phyloP scores from a whole-genome alignment of 345 rosid species.

The Angophora floribunda region DNA sequence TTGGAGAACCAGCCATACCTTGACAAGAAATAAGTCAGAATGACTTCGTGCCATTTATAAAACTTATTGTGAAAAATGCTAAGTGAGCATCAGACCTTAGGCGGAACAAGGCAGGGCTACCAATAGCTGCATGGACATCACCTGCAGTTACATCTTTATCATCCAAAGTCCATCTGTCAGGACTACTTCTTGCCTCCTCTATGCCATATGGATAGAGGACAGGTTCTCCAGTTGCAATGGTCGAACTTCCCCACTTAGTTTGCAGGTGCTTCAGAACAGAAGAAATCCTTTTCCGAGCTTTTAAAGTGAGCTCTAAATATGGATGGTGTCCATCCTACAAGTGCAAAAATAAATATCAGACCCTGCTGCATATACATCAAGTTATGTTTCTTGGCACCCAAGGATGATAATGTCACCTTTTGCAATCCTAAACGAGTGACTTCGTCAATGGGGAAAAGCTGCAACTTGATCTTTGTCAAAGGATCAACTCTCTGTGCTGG shows the following conservation, averaged over 20 bases:
- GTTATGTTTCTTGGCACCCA: not conserved
- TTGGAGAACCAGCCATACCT: constrained; percentile 83
- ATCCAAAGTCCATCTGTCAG: constrained; percentile 37
- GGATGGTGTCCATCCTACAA: constrained; percentile 80
- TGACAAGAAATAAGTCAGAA: not conserved
- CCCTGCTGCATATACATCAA: not conserved
- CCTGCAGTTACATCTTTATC: constrained; percentile 32
- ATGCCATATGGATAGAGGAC: constrained; percentile 43
- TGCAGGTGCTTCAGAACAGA: constrained; percentile 6
- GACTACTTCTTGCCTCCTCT: constrained; percentile 10
- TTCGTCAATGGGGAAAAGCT: constrained; percentile 78
- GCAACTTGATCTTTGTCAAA: constrained; percentile 61
- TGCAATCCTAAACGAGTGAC: constrained; percentile 52
- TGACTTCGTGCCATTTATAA: not conserved
- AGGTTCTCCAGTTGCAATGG: constrained; percentile 53
- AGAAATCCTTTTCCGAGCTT: constrained; percentile 1
- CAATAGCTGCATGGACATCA: constrained; percentile 51
- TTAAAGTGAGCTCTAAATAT: constrained; percentile 67
- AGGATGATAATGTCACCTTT: constrained; percentile 29
- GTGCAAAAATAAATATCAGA: not conserved
- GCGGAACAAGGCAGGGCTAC: constrained; percentile 68
- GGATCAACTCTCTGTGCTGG: constrained; percentile 15
- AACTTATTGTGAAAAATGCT: not conserved
- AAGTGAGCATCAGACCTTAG: constrained; percentile 42
- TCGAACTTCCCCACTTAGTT: constrained; percentile 7